Evolutionary conservation across 345 rosid species (phyloP), one percentile per base, ranked within the genome.

Genomic region (Corymbia maculata): DNA sequence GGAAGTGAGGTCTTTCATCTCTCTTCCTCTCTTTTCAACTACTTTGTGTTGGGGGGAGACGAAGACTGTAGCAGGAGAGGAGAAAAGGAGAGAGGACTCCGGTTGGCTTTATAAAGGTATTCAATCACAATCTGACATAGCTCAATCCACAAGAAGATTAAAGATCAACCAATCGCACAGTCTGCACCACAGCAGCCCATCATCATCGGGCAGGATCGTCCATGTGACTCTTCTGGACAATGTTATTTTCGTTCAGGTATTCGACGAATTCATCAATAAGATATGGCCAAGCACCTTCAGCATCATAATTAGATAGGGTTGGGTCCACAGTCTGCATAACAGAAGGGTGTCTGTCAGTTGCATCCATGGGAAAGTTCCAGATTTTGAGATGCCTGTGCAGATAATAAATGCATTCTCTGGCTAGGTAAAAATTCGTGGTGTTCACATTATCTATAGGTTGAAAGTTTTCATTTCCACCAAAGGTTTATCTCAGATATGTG

Each of bases 261-360:
- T 98, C 99, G n/a, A 95, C 99, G 32, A 98, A 98, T 90, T 98
- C 99, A 89, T 98, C 99, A 12, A 96, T 96, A 79, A 98, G 98
- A 91, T 97, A 97, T 2, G 99, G 99, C 99, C 99, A 98, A 24
- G 98, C 99, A 87, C 99, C 98, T 92, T 98, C 99, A 2, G 98
- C 94, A 49, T 95, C 98, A 85, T 98, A 98, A 87, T 95, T 97
- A 26, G 97, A 92, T 61, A 98, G 92, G 28, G 84, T 79, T 3
- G 95, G 93, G 79, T 96, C 97, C 89, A 96, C 96, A 3, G 85
- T 94, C 99, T 97, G 95, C 91, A 88, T 4, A 75, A 89, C 44
- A 87, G 70, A 64, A 14, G 13, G 61, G 45, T 42, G 87, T 75
- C 82, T 9, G 49, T 75, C 49, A 75, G 84, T 75, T 52, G 47